Base-by-base conservation (phyloP, 305 asterid genomes). In the Withania somnifera region DNA sequence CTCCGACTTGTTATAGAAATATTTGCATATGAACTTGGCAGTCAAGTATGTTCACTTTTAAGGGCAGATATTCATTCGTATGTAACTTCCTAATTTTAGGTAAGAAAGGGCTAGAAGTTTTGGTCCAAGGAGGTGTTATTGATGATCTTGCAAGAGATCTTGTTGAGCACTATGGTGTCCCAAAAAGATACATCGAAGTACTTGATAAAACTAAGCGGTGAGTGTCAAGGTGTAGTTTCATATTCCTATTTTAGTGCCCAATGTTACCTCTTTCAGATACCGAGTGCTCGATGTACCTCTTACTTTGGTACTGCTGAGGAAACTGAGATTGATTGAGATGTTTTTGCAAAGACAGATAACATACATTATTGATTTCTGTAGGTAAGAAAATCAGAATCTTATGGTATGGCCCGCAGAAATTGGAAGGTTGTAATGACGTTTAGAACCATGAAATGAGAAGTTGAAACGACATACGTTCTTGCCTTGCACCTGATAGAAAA, bases 41-140 rank as follows among this genome's bases (percentile, higher is more conserved):
- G 38, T 14, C 42, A 13, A n/a, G 58, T 26, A 24, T 17, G 10
- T 73, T 73, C 24, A 26, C 45, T 75, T 28, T 26, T 15, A 75
- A 75, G 79, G 61, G 26, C 22, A 15, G 47, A 53, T 50, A 19
- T 71, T 50, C 24, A n/a, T 9, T 19, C 10, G 5, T 34, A 20
- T 64, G 26, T 20, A 47, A 20, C 22, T 32, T 81, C 19, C 32
- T 13, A 30, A 68, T 78, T 66, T 42, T 82, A 95, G 99, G 99
- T 82, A 95, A 91, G 85, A 95, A 94, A 89, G 99, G 99, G 57
- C 90, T 89, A 11, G 99, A 95, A 86, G 97, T 95, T 81, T 88
- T 95, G 86, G 90, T 95, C 84, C 99, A 95, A 89, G 99, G 99
- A 30, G 99, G 99, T 28, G 97, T 95, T 50, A 91, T 95, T 82